These are phyloP conservation scores for Fraxinus floribunda DNA, from an alignment of 305 asterid genomes.

Conservation along the genomic window DNA sequence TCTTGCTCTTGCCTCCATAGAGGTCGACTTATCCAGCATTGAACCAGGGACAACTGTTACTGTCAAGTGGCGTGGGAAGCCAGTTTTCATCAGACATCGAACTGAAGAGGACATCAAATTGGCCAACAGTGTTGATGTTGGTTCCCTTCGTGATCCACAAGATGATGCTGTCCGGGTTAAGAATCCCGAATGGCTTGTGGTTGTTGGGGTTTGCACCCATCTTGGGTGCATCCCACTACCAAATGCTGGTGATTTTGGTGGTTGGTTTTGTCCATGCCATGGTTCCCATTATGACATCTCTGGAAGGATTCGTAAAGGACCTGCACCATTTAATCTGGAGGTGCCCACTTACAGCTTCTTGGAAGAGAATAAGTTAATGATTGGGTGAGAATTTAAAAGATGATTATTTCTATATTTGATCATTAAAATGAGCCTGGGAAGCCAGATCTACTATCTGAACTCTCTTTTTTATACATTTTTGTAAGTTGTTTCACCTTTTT, in stretches of 20 bases:
- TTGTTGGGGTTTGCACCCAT: conserved; percentile 80
- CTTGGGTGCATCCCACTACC: conserved; percentile 87
- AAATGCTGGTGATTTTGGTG: conserved; percentile 84
- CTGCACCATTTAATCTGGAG: conserved; percentile 77
- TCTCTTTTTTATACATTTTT: neutral
- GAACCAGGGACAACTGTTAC: conserved; percentile 83
- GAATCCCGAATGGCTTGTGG: conserved; percentile 79
- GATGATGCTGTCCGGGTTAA: conserved; percentile 80
- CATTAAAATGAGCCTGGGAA: neutral
- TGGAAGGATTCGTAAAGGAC: conserved; percentile 80
- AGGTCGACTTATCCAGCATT: conserved; percentile 75
- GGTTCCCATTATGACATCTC: conserved; percentile 83
- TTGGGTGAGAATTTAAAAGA: conserved; percentile 46
- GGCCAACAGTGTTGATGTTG: conserved; percentile 67
- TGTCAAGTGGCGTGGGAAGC: conserved; percentile 92
- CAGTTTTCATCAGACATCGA: conserved; percentile 74
- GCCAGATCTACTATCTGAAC: neutral
- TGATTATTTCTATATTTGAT: neutral
- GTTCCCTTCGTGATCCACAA: conserved; percentile 72
- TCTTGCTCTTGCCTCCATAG: conserved; percentile 69
- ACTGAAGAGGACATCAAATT: conserved; percentile 68
- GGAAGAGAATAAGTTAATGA: conserved; percentile 67
- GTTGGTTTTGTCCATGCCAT: conserved; percentile 94
- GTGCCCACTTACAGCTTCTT: conserved; percentile 77
- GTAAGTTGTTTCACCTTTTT: neutral